Evolutionary conservation across 2,329 filamentous ascomycete species (phyloP).

Genomic region (Aphanocladium album): DNA sequence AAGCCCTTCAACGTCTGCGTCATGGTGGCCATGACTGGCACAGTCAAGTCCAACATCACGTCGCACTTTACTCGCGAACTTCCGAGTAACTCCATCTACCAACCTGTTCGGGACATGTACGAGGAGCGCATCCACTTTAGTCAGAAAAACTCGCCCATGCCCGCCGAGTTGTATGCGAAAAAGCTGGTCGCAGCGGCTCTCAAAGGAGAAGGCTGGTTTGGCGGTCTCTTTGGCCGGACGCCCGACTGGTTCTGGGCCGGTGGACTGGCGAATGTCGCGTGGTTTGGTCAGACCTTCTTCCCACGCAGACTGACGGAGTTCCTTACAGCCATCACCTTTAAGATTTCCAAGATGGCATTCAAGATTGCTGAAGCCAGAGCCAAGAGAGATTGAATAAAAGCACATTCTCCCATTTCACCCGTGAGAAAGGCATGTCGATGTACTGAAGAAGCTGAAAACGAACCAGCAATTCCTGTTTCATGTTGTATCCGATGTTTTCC

Average conservation of each 20-base stretch:
- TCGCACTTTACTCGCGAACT: constrained; percentile 36
- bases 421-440: no score
- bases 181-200: constrained; percentile 41
- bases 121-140: constrained; percentile 42
- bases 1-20: constrained; percentile 51
- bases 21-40: constrained; percentile 52
- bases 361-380: constrained; percentile 20
- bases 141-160: constrained; percentile 42
- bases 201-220: constrained; percentile 28
- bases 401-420: no score
- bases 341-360: constrained; percentile 22
- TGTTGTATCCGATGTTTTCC: no score
- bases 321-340: constrained; percentile 24
- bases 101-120: constrained; percentile 41
- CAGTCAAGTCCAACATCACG: constrained; percentile 48
- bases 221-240: constrained; percentile 17
- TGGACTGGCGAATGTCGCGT: neutral
- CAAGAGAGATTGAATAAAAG: constrained; percentile 16
- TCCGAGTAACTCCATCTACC: constrained; percentile 43
- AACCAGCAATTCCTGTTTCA: no score
- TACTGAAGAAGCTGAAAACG: no score
- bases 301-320: constrained; percentile 26
- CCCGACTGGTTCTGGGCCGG: constrained; percentile 19
- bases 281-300: constrained; percentile 14
- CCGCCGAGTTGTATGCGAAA: constrained; percentile 37